phyloP scores from a whole-genome alignment of 805 yeast genomes.

The Ogataea minuta region DNA sequence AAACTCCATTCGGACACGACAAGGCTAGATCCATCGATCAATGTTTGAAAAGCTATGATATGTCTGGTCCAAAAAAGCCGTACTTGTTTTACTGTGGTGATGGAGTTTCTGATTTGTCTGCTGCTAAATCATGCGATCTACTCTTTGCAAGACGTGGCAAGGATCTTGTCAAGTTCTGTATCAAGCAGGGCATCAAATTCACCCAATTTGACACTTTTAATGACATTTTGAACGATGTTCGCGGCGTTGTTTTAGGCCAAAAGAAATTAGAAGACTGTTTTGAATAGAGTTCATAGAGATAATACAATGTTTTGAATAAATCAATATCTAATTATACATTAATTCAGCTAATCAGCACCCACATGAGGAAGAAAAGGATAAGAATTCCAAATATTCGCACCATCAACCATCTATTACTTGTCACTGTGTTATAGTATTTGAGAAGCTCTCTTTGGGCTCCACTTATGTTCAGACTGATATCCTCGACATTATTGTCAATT shows the following conservation, averaged over 20 bases:
- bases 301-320: slow-evolving; percentile 1
- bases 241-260: slow-evolving; percentile 48
- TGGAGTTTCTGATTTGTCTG: slow-evolving; percentile 93
- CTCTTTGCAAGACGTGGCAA: slow-evolving; percentile 91
- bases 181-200: slow-evolving; percentile 76
- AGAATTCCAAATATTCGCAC: slow-evolving; percentile 85
- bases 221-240: slow-evolving; percentile 67
- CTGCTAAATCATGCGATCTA: slow-evolving; percentile 92
- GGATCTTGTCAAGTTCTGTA: slow-evolving; percentile 84
- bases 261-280: slow-evolving; percentile 35
- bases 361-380: slow-evolving; percentile 67
- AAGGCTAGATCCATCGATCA: slow-evolving; percentile 77
- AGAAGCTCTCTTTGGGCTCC: slow-evolving; percentile 95
- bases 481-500: slow-evolving; percentile 93
- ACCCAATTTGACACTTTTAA: slow-evolving; percentile 74
- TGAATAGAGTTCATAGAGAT: slow-evolving; percentile 24
- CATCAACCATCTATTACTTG: slow-evolving; percentile 90
- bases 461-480: slow-evolving; percentile 78
- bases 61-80: slow-evolving; percentile 52
- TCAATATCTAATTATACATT: slow-evolving; percentile 2
- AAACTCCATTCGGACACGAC: slow-evolving; percentile 90
- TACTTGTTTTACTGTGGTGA: slow-evolving; percentile 91
- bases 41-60: slow-evolving; percentile 34
- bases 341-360: slow-evolving; percentile 74
- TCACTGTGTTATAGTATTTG: slow-evolving; percentile 83